Evolutionary conservation across 352 stramenopile species (phyloP).

Genomic region (Phytophthora multivora): DNA sequence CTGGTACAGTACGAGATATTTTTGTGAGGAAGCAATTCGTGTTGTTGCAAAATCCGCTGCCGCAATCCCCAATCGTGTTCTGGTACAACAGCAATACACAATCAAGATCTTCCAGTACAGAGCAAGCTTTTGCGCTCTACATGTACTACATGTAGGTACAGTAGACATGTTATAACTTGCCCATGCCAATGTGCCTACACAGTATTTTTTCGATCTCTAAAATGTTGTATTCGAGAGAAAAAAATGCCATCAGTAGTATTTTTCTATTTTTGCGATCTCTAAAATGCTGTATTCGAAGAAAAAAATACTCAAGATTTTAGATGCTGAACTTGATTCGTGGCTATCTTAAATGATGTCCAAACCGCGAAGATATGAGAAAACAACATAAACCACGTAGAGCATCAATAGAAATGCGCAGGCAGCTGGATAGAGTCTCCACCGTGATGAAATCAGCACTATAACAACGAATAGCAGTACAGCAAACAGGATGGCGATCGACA

Average conservation of each 20-base stretch:
- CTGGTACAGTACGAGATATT: not conserved
- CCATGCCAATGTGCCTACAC: too few species aligned
- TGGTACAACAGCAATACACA: too few species aligned
- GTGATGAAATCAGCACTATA: slow-evolving; percentile 47
- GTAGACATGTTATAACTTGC: not conserved
- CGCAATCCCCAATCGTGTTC: slow-evolving; percentile 9
- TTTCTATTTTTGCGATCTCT: too few species aligned
- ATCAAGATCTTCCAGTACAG: too few species aligned
- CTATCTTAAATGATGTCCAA: slow-evolving; percentile 47
- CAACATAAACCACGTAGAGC: slow-evolving; percentile 63
- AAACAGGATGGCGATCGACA: slow-evolving; percentile 73
- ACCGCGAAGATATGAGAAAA: slow-evolving; percentile 60
- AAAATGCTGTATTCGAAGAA: too few species aligned
- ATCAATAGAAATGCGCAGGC: slow-evolving; percentile 47
- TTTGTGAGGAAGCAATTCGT: slow-evolving; percentile 2
- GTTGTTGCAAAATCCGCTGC: slow-evolving; percentile 19
- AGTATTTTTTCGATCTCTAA: too few species aligned
- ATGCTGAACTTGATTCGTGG: too few species aligned
- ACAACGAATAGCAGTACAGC: slow-evolving; percentile 64
- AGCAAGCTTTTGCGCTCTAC: too few species aligned
- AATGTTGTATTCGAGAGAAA: too few species aligned
- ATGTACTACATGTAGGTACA: too few species aligned
- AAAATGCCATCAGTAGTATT: too few species aligned
- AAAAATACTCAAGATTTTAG: too few species aligned
- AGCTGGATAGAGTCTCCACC: slow-evolving; percentile 55